Evolutionary conservation across 805 yeast species (phyloP), one percentile per base, ranked within the genome.

Genomic region (Starmera pachycereana): DNA sequence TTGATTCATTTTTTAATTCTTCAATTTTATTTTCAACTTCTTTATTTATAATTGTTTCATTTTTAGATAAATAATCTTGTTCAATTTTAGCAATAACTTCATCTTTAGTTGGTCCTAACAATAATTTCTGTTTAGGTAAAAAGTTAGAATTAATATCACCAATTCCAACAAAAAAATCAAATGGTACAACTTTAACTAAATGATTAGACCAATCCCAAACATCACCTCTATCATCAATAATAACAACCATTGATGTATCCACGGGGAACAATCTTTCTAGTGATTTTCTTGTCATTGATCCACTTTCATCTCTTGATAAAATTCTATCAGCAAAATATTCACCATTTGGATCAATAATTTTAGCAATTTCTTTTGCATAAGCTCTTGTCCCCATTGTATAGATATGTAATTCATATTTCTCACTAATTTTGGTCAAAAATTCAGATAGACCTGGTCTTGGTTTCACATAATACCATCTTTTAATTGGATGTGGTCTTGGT

Each of bases 171-270:
- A 92, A 92, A 52, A 92, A 92, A 57, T 86, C 95, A 58, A 87
- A 92, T 0, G 98, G 98, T 2, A 88, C 82, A 6, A 90, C 97
- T 60, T 90, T 86, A 43, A 92, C 77, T 50, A 92, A 65, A 56
- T 92, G 89, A 11, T 82, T 78, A 49, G 87, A 84, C 98, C 98
- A 92, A 54, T 84, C 85, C 98, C 98, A 92, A 16, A 92, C 98
- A 59, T 92, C 98, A 3, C 97, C 98, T 57, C 98, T 74, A 59
- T 92, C 98, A 60, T 92, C 98, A 44, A 92, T 92, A 36, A 92
- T 81, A 3, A 85, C 92, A 29, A 92, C 98, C 95, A 92, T 83
- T 13, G 95, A 81, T 19, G 95, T 95, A 49, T 90, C 96, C 3
- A 90, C 95, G 0, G 98, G 98, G 52, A 92, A 92, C 40, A 92